Conservation (phyloP, 2,329 filamentous ascomycete species). For the Cladosporium phlei region DNA sequence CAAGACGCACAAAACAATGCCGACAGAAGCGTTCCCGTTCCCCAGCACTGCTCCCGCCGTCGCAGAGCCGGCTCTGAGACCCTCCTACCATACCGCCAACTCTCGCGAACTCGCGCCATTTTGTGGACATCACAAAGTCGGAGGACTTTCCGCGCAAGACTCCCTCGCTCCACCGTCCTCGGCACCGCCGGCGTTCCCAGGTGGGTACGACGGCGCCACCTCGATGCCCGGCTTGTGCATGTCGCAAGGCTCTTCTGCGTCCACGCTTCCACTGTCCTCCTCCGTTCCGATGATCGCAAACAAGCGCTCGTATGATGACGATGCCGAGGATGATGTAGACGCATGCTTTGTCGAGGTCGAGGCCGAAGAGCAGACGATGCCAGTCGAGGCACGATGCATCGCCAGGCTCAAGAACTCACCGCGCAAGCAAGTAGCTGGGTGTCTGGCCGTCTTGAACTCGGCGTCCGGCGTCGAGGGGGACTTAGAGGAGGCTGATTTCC, state of each 20-base stretch:
- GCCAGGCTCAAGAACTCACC: conserved; percentile 28
- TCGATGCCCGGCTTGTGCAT: conserved; percentile 31
- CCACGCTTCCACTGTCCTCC: conserved; percentile 31
- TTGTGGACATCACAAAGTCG: conserved; percentile 73
- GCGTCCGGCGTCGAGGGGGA: conserved; percentile 39
- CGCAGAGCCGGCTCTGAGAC: conserved; percentile 26
- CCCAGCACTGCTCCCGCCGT: conserved; percentile 32
- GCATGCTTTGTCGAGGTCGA: conserved; percentile 28
- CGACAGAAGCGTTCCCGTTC: conserved; percentile 20
- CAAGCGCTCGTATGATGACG: conserved; percentile 34
- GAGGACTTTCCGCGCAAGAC: conserved; percentile 60
- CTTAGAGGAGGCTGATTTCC: conserved; percentile 66
- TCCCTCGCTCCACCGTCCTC: conserved; percentile 24
- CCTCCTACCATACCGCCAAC: conserved; percentile 1
- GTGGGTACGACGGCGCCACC: conserved; percentile 7
- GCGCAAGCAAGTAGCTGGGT: conserved; percentile 32
- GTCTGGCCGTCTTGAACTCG: conserved; percentile 28
- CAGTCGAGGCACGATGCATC: conserved; percentile 15
- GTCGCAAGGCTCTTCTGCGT: conserved; percentile 36
- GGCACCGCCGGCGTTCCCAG: conserved; percentile 21
- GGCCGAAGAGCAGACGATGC: conserved; percentile 11
- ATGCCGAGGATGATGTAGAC: conserved; percentile 34
- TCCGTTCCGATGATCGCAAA: conserved; percentile 14
- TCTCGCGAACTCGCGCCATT: conserved; percentile 68
- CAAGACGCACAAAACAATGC: conserved; percentile 61